Conservation (phyloP, 148 eudicot species). For the Vaccinium macrocarpon region DNA sequence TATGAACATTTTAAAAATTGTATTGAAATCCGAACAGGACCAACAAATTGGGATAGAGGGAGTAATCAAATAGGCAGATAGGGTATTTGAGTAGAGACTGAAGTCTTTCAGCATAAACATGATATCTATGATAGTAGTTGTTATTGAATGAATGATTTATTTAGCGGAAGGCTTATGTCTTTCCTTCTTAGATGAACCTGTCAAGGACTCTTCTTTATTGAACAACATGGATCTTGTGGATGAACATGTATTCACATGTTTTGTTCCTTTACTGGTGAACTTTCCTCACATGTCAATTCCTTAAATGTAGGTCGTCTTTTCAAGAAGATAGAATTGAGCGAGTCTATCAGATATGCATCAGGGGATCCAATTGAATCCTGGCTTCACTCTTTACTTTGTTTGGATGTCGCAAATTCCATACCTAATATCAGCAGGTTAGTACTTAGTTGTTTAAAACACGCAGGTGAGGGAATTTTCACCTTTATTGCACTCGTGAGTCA, state of each 20-base stretch:
- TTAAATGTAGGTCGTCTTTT: slow-evolving; percentile 67
- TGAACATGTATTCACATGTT: neutral
- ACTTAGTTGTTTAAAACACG: neutral
- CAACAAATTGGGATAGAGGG: no score
- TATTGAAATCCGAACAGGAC: no score
- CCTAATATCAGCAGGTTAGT: slow-evolving; percentile 82
- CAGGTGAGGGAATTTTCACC: neutral
- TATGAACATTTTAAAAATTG: no score
- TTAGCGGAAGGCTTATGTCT: neutral
- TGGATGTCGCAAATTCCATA: slow-evolving; percentile 77
- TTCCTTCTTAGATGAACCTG: neutral
- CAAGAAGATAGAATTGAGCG: slow-evolving; percentile 79
- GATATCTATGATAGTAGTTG: neutral
- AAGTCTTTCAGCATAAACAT: neutral
- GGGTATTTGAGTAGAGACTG: neutral
- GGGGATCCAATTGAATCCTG: slow-evolving; percentile 92
- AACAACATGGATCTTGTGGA: neutral
- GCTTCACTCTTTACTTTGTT: slow-evolving; percentile 80
- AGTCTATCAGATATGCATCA: slow-evolving; percentile 90
- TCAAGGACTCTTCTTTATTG: neutral
- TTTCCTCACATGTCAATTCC: slow-evolving; percentile 9
- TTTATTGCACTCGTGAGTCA: slow-evolving; percentile 19
- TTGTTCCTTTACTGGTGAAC: slow-evolving; percentile 8
- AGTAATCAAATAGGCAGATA: neutral
- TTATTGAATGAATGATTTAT: neutral